phyloP scores from a whole-genome alignment of 2,329 filamentous ascomycete species.

The Fusarium neocosmosporiellum region DNA sequence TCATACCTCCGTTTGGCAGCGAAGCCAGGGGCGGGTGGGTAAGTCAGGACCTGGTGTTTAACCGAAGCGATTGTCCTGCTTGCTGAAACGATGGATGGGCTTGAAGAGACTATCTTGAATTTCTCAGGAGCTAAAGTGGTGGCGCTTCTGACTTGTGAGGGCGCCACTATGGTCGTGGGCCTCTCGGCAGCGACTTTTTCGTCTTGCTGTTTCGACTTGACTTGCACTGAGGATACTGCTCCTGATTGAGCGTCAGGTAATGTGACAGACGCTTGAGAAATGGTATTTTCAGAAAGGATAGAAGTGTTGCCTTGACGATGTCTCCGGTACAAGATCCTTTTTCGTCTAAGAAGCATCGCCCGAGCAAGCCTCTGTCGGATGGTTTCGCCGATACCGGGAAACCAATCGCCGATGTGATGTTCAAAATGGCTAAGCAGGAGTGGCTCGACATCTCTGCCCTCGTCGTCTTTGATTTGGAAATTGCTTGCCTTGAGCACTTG shows the following conservation, averaged over 20 bases:
- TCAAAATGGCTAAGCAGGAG: background rate
- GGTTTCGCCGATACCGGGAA: constrained; percentile 4
- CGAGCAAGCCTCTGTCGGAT: constrained; percentile 15
- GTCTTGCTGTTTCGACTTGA: background rate
- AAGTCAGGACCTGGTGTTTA: background rate
- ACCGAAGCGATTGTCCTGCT: constrained; percentile 1
- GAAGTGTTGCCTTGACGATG: background rate
- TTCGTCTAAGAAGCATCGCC: constrained; percentile 25
- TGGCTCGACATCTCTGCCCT: constrained; percentile 16
- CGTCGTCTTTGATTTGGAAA: constrained; percentile 18
- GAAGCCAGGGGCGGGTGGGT: constrained; percentile 7
- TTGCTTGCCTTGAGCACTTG: constrained; percentile 14
- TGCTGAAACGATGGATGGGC: constrained; percentile 8
- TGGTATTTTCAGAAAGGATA: background rate
- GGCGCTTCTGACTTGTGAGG: background rate
- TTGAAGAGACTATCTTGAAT: background rate
- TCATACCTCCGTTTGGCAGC: background rate
- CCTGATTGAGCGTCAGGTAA: background rate
- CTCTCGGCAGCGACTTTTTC: background rate
- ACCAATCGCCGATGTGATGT: constrained; percentile 13
- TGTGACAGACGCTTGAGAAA: background rate
- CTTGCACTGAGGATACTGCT: background rate
- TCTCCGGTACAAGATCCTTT: constrained; percentile 20
- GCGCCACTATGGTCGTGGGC: background rate
- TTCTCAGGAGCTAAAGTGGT: constrained; percentile 6